These are phyloP conservation scores for Ganoderma leucocontextum DNA, from an alignment of 1,284 basidiomycete species.

Conservation along the genomic window DNA sequence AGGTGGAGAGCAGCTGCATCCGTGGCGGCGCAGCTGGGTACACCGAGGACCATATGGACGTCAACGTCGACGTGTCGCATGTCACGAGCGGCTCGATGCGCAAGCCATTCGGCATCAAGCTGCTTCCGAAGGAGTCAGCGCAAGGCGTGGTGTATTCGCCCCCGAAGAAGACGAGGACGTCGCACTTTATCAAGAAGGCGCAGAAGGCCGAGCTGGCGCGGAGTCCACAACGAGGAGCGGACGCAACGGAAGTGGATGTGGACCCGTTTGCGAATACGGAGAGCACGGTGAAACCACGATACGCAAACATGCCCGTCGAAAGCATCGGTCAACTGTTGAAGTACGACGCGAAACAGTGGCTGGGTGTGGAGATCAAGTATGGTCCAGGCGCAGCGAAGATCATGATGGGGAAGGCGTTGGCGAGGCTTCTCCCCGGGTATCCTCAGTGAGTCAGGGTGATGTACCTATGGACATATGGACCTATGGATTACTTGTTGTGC, in stretches of 20 bases:
- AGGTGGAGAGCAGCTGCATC: constrained; percentile 29
- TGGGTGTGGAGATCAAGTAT: constrained; percentile 13
- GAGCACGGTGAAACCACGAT: neutral
- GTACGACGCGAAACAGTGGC: constrained; percentile 14
- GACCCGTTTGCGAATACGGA: neutral
- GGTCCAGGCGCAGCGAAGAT: constrained; percentile 21
- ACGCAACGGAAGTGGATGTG: neutral
- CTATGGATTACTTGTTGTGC: neutral
- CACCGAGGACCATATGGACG: neutral
- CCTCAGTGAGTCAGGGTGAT: neutral
- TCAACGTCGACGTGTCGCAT: constrained; percentile 4
- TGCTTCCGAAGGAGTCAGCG: constrained; percentile 1
- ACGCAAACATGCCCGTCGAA: neutral
- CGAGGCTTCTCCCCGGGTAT: constrained; percentile 6
- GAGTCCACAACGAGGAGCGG: constrained; percentile 7
- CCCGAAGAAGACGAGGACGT: constrained; percentile 34
- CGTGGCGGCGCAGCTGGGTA: constrained; percentile 8
- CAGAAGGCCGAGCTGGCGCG: constrained; percentile 21
- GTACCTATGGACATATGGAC: neutral
- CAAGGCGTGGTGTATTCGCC: constrained; percentile 30
- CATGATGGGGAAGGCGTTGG: constrained; percentile 20
- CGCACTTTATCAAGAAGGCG: constrained; percentile 19
- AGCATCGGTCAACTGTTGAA: neutral
- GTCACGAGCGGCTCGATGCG: constrained; percentile 5
- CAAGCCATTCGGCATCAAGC: constrained; percentile 17